Evolutionary conservation across 768 basidiomycete species (phyloP), one percentile per base, ranked within the genome.

Genomic region (Tulasnella sp.): DNA sequence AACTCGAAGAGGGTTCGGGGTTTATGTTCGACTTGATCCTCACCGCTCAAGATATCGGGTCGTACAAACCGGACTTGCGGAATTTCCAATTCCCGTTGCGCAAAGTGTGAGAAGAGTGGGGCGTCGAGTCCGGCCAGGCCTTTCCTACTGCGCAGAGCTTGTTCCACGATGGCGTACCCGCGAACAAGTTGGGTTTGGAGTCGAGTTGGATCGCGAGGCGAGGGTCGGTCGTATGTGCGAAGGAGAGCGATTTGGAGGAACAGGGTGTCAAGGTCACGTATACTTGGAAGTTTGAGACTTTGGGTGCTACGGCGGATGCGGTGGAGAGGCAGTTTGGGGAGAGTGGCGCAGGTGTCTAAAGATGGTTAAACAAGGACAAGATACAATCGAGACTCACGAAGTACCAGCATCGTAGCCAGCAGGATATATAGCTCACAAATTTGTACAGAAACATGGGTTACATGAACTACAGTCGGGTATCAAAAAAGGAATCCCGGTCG

Each of bases 71-170:
- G 29, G 86, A 87, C 8, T 84, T 85, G 7, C 85, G 84, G 11
- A 89, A 88, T 72, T 89, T 90, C 81, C 80, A 84, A 72, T 83
- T 85, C 34, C 86, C 85, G 45, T 82, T 91, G 40, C 83, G 85
- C 71, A 85, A 83, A 15, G 84, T 87, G 19, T 81, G 81, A 45
- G 80, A 83, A 6, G 83, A 89, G 68, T 80, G 80, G 75, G 79
- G 81, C 34, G 79, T 83, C 19, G 77, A 79, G 80, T 80, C 81
- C 78, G 87, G 87, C 81, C 83, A 87, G 77, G 89, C 91, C 8
- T 84, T 93, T 36, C 85, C 89, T 69, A 90, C 91, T 5, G 92
- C 92, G 22, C 88, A 90, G 79, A 91, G 90, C 78, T 80, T 91
- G 77, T 82, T 81, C 29, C 91, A 92, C 78, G 92, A 93, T 80